Evolutionary conservation across 163 green algal species (phyloP), one percentile per base, ranked within the genome.

Genomic region (Coccomyxa subellipsoidea): DNA sequence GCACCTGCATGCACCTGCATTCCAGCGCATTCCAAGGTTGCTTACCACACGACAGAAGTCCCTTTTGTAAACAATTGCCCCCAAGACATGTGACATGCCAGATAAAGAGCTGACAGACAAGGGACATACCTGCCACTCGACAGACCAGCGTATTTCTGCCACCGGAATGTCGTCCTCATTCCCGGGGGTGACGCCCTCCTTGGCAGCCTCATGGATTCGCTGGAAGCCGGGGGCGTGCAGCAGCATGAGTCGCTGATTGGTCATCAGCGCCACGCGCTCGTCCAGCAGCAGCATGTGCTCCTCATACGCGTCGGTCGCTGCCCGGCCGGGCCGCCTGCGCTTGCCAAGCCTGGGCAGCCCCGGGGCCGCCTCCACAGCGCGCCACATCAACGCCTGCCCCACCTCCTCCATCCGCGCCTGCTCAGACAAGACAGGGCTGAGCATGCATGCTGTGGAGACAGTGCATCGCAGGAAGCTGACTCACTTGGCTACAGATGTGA

Each of bases 271-370:
- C 39, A 94, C 92, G 23, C 83, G 84, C 36, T 91, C 84, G 10
- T 91, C 84, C 5, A 92, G 93, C 80, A 98, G 89, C 76, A 94
- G 76, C 80, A 93, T 92, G 85, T 98, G 95, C 69, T 93, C 86
- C 83, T 98, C 95, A 69, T 98, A 98, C 0, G 85, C 83, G 78
- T 98, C 94, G 9, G 76, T 32, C 34, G 40, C 80, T 2, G 82
- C 47, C 34, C 86, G 77, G 39, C 82, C 29, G 79, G 54, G 59
- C 70, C 76, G 82, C 35, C 72, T 12, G 39, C 70, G 47, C 81
- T 38, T 71, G 34, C 54, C 40, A 54, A 79, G 34, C 6, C 78
- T 25, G 4, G 47, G 76, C 72, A 86, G 40, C 1, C 79, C 78
- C 36, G 73, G 47, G 27, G 82, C 82, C 70, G 69, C 40, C 35